These are phyloP conservation scores for Penicillium psychrofluorescens DNA, from an alignment of 495 filamentous ascomycete genomes.

Conservation along the genomic window DNA sequence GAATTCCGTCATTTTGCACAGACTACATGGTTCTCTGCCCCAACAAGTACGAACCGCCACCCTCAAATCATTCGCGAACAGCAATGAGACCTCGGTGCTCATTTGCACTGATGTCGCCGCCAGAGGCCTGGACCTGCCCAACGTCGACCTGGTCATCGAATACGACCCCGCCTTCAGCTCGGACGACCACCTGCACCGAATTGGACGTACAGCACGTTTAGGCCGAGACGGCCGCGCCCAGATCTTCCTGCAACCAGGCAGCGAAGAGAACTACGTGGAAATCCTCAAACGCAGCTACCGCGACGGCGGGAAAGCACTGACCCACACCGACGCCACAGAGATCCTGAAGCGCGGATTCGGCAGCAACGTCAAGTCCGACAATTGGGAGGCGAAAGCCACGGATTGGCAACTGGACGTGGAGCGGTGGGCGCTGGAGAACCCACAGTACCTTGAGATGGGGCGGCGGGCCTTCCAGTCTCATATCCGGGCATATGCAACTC, in stretches of 20 bases:
- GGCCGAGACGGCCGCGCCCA: conserved; percentile 81
- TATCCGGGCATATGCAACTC: conserved; percentile 89
- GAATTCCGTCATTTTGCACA: conserved; percentile 63
- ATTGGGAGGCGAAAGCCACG: conserved; percentile 65
- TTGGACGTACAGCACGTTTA: conserved; percentile 89
- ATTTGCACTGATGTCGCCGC: conserved; percentile 94
- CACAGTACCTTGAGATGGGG: conserved; percentile 60
- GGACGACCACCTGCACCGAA: conserved; percentile 87
- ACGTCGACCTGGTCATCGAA: conserved; percentile 88
- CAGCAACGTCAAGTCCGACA: conserved; percentile 29
- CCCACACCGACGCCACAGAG: conserved; percentile 50
- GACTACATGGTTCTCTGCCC: conserved; percentile 87
- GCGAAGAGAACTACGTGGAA: conserved; percentile 82
- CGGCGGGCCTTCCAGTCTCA: conserved; percentile 83
- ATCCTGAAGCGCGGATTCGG: conserved; percentile 55
- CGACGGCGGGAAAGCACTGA: conserved; percentile 47
- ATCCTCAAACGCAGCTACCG: conserved; percentile 55
- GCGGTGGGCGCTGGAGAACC: conserved; percentile 58
- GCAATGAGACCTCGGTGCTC: conserved; percentile 61
- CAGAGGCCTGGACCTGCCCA: conserved; percentile 86
- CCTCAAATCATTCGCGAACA: conserved; percentile 64
- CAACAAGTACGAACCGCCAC: conserved; percentile 82
- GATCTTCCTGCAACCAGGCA: conserved; percentile 83
- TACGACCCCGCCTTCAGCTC: conserved; percentile 90
- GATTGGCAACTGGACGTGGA: conserved; percentile 73